phyloP scores from a whole-genome alignment of 1,139 yeast species.

The Candida sp. region DNA sequence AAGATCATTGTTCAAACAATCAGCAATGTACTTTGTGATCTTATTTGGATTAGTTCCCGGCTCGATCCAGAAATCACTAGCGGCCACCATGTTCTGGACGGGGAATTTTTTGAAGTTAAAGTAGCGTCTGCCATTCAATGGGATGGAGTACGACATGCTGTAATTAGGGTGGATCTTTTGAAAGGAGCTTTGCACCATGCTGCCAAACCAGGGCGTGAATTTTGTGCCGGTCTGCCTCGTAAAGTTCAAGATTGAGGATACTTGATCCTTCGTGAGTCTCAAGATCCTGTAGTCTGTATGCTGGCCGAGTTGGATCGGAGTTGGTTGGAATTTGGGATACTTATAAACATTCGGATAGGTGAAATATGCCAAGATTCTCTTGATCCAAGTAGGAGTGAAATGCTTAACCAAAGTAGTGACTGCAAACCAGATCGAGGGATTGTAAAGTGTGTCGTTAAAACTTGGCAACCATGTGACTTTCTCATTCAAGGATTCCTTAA shows the following conservation, averaged over 20 bases:
- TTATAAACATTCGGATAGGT: conserved; percentile 17
- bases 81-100: conserved; percentile 18
- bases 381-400: conserved; percentile 14
- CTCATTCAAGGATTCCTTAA: conserved; percentile 4
- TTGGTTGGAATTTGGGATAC: conserved; percentile 20
- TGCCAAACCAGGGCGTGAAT: conserved; percentile 29
- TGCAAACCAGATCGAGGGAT: conserved; percentile 14
- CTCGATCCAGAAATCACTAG: conserved; percentile 11
- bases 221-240: conserved; percentile 22
- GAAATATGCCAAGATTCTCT: background rate
- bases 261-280: conserved; percentile 14
- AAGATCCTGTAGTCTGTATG: conserved; percentile 18
- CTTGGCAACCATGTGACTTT: conserved; percentile 8
- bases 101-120: conserved; percentile 21
- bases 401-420: conserved; percentile 4
- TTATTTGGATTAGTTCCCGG: conserved; percentile 17
- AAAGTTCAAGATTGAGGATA: conserved; percentile 13
- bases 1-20: conserved; percentile 14
- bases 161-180: conserved; percentile 16
- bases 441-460: conserved; percentile 14
- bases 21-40: conserved; percentile 12
- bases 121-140: conserved; percentile 31
- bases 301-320: conserved; percentile 13
- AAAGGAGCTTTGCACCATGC: conserved; percentile 21
- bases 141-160: conserved; percentile 18